Conservation (phyloP, 306 rosid genomes). For the Dryas alaskensis region DNA sequence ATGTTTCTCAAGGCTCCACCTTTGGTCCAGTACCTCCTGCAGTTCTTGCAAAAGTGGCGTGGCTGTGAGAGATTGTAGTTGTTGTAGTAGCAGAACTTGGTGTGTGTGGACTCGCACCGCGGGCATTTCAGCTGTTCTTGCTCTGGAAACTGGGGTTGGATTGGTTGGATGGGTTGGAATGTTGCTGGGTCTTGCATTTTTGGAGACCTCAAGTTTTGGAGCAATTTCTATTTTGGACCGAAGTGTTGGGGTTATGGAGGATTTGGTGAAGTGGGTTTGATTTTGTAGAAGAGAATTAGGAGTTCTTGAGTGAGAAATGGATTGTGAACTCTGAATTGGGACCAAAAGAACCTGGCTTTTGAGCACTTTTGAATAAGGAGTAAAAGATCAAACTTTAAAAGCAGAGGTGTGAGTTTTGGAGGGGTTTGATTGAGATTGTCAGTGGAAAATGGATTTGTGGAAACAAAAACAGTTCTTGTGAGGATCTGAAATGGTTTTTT, state of each 20-base stretch:
- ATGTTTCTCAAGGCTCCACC: slow-evolving; percentile 88
- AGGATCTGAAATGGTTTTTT: slow-evolving; percentile 26
- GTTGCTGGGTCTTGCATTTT: slow-evolving; percentile 67
- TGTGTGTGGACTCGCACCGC: slow-evolving; percentile 81
- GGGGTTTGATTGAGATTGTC: background rate
- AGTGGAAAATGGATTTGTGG: background rate
- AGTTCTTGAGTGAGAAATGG: background rate
- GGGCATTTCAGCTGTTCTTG: slow-evolving; percentile 88
- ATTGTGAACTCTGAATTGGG: background rate
- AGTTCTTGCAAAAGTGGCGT: slow-evolving; percentile 92
- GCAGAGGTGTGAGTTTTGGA: background rate
- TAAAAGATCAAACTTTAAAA: slow-evolving; percentile 9
- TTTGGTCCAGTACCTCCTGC: slow-evolving; percentile 91
- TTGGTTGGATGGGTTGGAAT: slow-evolving; percentile 38
- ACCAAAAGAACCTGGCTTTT: background rate
- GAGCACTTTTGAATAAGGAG: background rate
- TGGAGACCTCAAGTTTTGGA: background rate
- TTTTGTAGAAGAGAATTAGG: background rate
- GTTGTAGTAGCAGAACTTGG: slow-evolving; percentile 95
- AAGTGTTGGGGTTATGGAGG: slow-evolving; percentile 4
- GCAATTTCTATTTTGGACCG: background rate
- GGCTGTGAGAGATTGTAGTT: slow-evolving; percentile 98
- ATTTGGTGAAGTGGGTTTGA: slow-evolving; percentile 19
- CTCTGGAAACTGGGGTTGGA: slow-evolving; percentile 75
- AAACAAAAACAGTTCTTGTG: slow-evolving; percentile 1